Evolutionary conservation across 495 filamentous ascomycete genomes (phyloP), one percentile per base, ranked within the genome.

Genomic region (Xylaria acuta): DNA sequence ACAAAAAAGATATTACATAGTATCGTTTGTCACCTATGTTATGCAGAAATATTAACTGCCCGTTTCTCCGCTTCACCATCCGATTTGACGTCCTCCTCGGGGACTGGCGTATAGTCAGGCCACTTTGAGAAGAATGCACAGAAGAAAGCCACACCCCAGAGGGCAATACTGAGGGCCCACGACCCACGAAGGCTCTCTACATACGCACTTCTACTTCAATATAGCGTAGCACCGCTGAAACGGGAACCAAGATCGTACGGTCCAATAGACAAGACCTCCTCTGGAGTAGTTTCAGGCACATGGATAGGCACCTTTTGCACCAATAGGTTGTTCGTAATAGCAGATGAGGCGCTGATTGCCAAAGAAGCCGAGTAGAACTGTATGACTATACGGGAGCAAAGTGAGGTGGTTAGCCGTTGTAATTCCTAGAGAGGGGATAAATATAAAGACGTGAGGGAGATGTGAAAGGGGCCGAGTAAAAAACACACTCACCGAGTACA

Each of bases 341-440:
- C 62, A 67, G 86, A 77, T 12, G 75, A 82, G 12, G 80, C 82
- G 1, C 80, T 78, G n/a, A 85, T 73, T n/a, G 78, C 78, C 59
- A 85, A 73, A 7, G 84, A 80, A 20, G 83, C 84, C 34, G 82
- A 82, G n/a, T 83, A 66, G 22, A 82, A 81, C 75, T 76, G 81
- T 56, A 76, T 76, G 75, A 84, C 80, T 82, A 70, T 32, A 47
- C 1, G 40, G 60, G 36, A 0, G 45, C n/a, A n/a, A 38, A 38
- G 3, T 7, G 7, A 38, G 7, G 36, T 7, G 3, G 36, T 38
- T 38, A 38, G 36, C n/a, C 36, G 36, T 38, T 38, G 36, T 38
- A 7, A 7, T n/a, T n/a, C 36, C 3, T 38, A 3, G 36, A 38
- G 7, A 7, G 36, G 36, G 3, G 36, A 38, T 38, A 3, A 38